A percentile compares a stretch with the other conserved stretches of the same genome.
Conservation (phyloP, 2,329 filamentous ascomycete species). For the Blastomyces percursus region DNA sequence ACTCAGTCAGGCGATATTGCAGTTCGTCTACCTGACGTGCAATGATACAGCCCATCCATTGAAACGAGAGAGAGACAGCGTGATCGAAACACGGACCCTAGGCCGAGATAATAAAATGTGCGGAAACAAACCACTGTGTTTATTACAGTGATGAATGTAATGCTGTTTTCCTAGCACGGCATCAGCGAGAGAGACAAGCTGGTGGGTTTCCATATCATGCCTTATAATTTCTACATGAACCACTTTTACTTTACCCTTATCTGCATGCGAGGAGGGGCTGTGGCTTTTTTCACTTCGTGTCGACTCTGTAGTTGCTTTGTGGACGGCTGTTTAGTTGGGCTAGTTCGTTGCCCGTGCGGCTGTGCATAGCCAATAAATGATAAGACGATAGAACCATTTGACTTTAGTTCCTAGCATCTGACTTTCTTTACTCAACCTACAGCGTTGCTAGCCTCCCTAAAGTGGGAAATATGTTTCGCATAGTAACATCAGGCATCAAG, state of each 20-base stretch:
- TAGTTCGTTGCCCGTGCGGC: not conserved
- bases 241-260: not conserved
- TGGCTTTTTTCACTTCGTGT: not conserved
- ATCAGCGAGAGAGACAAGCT: too few relatives aligned
- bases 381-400: not conserved
- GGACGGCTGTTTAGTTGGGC: not conserved
- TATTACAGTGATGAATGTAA: not conserved
- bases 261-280: not conserved
- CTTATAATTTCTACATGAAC: not conserved
- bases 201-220: not conserved
- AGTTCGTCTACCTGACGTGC: conserved; percentile 82
- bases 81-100: not conserved
- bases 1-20: conserved; percentile 97
- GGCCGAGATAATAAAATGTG: not conserved
- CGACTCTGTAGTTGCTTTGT: not conserved
- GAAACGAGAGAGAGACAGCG: not conserved
- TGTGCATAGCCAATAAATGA: not conserved
- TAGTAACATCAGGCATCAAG: not conserved
- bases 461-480: not conserved
- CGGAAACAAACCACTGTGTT: not conserved
- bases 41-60: conserved; percentile 38
- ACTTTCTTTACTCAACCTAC: not conserved
- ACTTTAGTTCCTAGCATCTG: not conserved
- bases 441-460: not conserved
- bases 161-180: not conserved